Percentiles rank a stretch among this genome's conserved stretches.
These are phyloP conservation scores for Triangularia setosa DNA, from an alignment of 2,329 filamentous ascomycete species.

Conservation along the genomic window DNA sequence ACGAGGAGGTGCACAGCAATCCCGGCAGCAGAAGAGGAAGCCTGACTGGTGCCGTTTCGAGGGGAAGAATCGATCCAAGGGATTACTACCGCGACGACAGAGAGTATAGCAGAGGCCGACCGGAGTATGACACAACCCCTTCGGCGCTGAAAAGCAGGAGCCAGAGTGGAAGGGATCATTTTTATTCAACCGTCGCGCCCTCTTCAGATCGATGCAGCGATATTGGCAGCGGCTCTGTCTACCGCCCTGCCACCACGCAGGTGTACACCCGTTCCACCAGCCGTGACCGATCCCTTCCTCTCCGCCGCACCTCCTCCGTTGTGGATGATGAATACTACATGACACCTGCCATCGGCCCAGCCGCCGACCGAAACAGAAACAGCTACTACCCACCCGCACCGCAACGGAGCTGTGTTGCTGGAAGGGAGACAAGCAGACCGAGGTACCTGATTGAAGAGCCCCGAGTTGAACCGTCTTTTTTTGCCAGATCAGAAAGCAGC, in stretches of 20 bases:
- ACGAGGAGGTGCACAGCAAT: background rate
- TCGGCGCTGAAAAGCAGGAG: background rate
- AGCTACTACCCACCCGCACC: background rate
- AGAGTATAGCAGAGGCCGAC: background rate
- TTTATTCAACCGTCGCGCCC: background rate
- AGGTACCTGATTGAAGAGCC: background rate
- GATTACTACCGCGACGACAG: background rate
- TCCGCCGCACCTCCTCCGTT: background rate
- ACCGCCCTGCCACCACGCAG: too few species aligned
- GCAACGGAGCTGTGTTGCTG: background rate
- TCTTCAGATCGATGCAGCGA: background rate
- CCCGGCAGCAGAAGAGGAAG: background rate
- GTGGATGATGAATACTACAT: background rate
- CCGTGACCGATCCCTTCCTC: background rate
- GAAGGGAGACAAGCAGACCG: background rate
- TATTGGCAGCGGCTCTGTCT: too few species aligned
- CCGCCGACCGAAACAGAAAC: background rate
- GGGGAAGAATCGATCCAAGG: background rate
- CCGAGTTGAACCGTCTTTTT: background rate
- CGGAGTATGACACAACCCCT: background rate
- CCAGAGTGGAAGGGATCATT: background rate
- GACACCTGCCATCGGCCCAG: slow-evolving; percentile 1
- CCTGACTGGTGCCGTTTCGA: background rate
- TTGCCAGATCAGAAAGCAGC: background rate
- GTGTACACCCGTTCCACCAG: background rate